These are phyloP conservation scores for Xylariaceae sp. DNA, from an alignment of 2,329 filamentous ascomycete genomes.

Conservation along the genomic window DNA sequence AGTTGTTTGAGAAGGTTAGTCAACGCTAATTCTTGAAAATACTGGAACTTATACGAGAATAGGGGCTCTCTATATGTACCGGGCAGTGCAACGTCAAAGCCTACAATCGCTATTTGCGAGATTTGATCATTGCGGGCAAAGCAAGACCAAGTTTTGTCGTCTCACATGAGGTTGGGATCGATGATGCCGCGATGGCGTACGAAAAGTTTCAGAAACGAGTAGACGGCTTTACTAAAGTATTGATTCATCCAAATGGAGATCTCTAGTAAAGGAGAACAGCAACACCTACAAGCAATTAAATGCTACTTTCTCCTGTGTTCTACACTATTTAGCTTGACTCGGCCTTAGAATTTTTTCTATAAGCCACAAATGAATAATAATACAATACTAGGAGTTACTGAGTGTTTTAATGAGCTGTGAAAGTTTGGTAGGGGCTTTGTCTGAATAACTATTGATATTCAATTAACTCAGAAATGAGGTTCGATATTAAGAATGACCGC, in stretches of 20 bases:
- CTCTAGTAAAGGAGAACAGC: no score
- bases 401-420: no score
- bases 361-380: no score
- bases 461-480: no score
- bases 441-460: no score
- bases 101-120: conserved; percentile 17
- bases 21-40: neutral
- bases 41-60: neutral
- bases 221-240: conserved; percentile 14
- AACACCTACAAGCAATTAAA: no score
- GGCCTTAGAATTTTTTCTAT: no score
- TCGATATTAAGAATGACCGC: no score
- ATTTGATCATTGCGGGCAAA: conserved; percentile 17
- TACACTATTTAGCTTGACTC: no score
- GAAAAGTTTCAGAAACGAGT: conserved; percentile 20
- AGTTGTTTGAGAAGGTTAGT: conserved; percentile 16
- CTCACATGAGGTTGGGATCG: conserved; percentile 14
- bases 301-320: no score
- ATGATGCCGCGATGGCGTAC: conserved; percentile 10
- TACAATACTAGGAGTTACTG: no score
- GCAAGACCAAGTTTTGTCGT: conserved; percentile 18
- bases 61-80: conserved; percentile 11
- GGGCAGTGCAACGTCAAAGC: conserved; percentile 20
- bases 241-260: conserved; percentile 15
- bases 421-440: no score